Evolutionary conservation across 192 early-diverging fungal genomes (phyloP), one percentile per base, ranked within the genome.

Genomic region (Chytriomyces sp.): DNA sequence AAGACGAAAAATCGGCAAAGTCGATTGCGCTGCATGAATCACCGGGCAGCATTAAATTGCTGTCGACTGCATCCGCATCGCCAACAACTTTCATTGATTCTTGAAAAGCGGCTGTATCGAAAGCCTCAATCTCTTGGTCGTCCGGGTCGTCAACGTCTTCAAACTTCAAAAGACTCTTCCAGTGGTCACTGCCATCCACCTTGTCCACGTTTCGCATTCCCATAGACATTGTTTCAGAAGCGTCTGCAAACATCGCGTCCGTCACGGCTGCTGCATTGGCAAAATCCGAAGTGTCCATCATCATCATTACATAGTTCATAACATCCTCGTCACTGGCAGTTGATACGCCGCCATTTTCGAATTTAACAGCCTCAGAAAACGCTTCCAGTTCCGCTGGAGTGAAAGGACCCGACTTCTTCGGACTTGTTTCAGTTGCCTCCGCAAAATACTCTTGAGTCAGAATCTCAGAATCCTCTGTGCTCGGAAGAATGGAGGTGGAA

Each of bases 301-400:
- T 67, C 35, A 67, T 67, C 65, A 67, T 67, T 16, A 46, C 45
- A 45, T 67, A 67, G 18, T 67, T 45, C 65, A 67, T 67, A 28
- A 67, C 11, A 5, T 45, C 65, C 43, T 67, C 65, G 16, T 13
- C 53, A 20, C 53, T 57, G 13, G 13, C 20, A 18, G 3, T 13
- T 4, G 16, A 0, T 13, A 18, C 16, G 20, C 16, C 53, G 53
- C 20, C 53, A 57, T 18, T 20, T 45, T 45, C 65, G 8, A 18
- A 6, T n/a, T 18, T 23, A 64, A 18, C 62, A 64, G 28, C 11
- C 3, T 18, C n/a, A 23, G 62, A 18, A 11, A 28, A 28, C 62
- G 18, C 20, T 18, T 64, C 20, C 62, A 28, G 11, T 18, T 64
- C 62, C 35, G 35, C 35, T 35, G 26, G 3, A 24, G 20, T 24